These are phyloP conservation scores for Actinidia arguta DNA, from an alignment of 179 eudicot species.

Conservation along the genomic window DNA sequence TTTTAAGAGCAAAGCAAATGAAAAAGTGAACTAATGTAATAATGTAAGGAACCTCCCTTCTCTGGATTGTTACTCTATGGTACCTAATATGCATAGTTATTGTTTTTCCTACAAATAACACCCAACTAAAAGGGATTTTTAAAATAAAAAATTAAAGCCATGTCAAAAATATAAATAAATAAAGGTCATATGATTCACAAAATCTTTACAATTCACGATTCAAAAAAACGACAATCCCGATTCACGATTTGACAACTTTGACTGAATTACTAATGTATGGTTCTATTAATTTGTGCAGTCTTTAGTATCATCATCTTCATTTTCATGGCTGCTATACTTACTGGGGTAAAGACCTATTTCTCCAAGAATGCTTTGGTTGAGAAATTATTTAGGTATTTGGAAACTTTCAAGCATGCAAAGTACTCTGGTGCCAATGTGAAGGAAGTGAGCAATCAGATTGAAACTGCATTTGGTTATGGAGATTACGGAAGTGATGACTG, in stretches of 20 bases:
- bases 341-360: constrained; percentile 16
- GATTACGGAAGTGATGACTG: not conserved
- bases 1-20: too few species aligned
- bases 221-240: too few species aligned
- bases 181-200: too few species aligned
- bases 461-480: not conserved
- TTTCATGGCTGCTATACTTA: constrained; percentile 14
- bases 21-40: too few species aligned
- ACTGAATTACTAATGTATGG: not conserved
- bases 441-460: not conserved
- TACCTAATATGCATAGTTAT: not conserved
- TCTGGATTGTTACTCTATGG: too few species aligned
- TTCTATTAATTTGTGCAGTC: constrained; percentile 17
- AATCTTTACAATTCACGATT: too few species aligned
- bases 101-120: not conserved
- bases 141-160: too few species aligned
- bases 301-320: constrained; percentile 3
- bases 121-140: not conserved
- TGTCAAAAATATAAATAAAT: too few species aligned
- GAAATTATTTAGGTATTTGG: not conserved
- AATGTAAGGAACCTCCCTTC: too few species aligned
- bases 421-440: not conserved
- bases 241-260: too few species aligned
- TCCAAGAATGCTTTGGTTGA: constrained; percentile 6
- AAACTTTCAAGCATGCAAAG: constrained; percentile 9